Conservation (phyloP, 2,329 filamentous ascomycete species). For the Mycocentrospora acerina region DNA sequence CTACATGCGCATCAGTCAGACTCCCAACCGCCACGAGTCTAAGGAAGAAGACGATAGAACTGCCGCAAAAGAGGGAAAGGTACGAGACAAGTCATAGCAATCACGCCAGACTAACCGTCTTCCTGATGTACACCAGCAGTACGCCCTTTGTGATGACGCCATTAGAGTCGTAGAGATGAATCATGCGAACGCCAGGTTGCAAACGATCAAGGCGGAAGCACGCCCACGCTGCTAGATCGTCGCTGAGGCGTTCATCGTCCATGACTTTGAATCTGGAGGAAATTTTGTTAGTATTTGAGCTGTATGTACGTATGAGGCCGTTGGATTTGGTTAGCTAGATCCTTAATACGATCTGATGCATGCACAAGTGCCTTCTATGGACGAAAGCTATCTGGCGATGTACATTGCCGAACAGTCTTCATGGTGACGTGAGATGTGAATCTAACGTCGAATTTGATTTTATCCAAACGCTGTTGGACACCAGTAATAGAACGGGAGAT, state of each 20-base stretch:
- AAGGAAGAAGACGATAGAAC: too few relatives aligned
- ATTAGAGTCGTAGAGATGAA: constrained; percentile 71
- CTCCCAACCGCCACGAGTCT: neutral
- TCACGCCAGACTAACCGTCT: constrained; percentile 45
- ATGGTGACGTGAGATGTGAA: too few relatives aligned
- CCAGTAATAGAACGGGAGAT: too few relatives aligned
- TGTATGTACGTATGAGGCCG: too few relatives aligned
- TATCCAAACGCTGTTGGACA: too few relatives aligned
- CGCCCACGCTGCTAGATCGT: constrained; percentile 83
- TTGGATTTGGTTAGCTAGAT: too few relatives aligned
- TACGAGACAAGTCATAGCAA: neutral
- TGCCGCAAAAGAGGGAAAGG: constrained; percentile 2
- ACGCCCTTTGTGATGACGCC: constrained; percentile 67
- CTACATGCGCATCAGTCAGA: constrained; percentile 9
- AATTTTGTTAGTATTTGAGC: constrained; percentile 3
- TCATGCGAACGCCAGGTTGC: constrained; percentile 71
- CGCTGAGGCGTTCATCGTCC: constrained; percentile 75
- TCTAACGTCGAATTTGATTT: too few relatives aligned
- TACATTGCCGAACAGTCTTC: too few relatives aligned
- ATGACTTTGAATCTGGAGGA: constrained; percentile 72
- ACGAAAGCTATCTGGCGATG: too few relatives aligned
- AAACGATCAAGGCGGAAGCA: constrained; percentile 84
- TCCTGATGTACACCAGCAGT: constrained; percentile 73
- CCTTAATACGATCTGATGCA: too few relatives aligned
- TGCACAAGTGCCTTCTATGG: too few relatives aligned